Evolutionary conservation across 78 protist species (phyloP), one percentile per base, ranked within the genome.

Genomic region (Dictyostelium purpureum): DNA sequence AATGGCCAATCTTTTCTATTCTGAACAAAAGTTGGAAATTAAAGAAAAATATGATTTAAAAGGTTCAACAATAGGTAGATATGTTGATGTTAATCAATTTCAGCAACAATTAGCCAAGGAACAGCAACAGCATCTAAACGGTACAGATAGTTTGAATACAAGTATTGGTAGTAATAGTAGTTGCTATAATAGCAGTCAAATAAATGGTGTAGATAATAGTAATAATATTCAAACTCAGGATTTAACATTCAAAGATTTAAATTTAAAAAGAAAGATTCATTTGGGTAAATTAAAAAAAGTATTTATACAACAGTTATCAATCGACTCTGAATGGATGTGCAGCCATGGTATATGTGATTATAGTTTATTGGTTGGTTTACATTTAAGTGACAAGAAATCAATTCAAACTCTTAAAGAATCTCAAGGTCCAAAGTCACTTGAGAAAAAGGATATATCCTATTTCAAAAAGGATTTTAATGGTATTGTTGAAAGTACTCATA

Each of bases 1-100:
- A 26, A 92, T 92, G 90, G 75, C 78, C n/a, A 92, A 92, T 75
- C 45, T 92, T 24, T 92, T 92, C 56, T 79, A 90, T 21, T 38
- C 76, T 19, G 43, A 74, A 26, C 80, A 81, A 0, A 70, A 40
- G 31, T n/a, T 75, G 24, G 77, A 63, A 19, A 49, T 92, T 4
- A 43, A 43, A 24, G 95, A 92, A 42, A 47, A 74, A 26, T 92
- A 92, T 61, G 95, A 92, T 52, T 74, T 92, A 6, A 92, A 92
- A 51, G 95, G 95, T 19, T 54, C 77, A 6, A 92, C 89, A 28
- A 47, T 92, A 12, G 91, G 90, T 33, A 38, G 95, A 57, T 74
- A 47, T 40, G 95, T 92, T 5, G 80, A 63, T 59, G 66, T 82
- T 14, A 75, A 71, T 56, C 56, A 70, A 56, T 21, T 70, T 12